These are phyloP conservation scores for Didymella pomorum DNA, from an alignment of 2,329 filamentous ascomycete species.

Conservation along the genomic window DNA sequence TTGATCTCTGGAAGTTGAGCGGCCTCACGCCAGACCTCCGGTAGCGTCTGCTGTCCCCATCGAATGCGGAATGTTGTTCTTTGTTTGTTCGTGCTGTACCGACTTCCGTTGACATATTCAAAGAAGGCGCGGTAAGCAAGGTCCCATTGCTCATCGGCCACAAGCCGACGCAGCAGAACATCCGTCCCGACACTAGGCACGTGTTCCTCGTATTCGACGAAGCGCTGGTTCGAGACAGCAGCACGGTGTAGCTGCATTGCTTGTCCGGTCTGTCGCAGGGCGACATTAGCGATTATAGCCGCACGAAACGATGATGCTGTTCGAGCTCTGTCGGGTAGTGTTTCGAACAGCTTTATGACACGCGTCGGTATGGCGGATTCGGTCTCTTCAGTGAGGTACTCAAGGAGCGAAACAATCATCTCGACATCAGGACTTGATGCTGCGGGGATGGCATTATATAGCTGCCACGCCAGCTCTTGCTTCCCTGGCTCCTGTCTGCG, in stretches of 20 bases:
- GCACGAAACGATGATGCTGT: slow-evolving; percentile 55
- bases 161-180: slow-evolving; percentile 39
- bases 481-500: slow-evolving; percentile 24
- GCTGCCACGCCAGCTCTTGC: slow-evolving; percentile 48
- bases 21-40: slow-evolving; percentile 38
- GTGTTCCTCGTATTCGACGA: slow-evolving; percentile 10
- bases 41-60: slow-evolving; percentile 16
- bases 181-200: slow-evolving; percentile 37
- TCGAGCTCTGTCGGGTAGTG: slow-evolving; percentile 49
- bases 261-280: slow-evolving; percentile 48
- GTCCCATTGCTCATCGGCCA: slow-evolving; percentile 49
- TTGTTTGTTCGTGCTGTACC: slow-evolving; percentile 12
- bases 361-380: slow-evolving; percentile 52
- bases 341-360: slow-evolving; percentile 57
- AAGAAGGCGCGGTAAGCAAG: slow-evolving; percentile 41
- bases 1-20: slow-evolving; percentile 35
- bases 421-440: slow-evolving; percentile 1
- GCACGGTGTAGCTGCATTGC: slow-evolving; percentile 51
- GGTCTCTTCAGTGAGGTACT: slow-evolving; percentile 37
- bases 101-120: slow-evolving; percentile 15
- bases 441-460: slow-evolving; percentile 45
- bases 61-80: slow-evolving; percentile 10
- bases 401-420: slow-evolving; percentile 37
- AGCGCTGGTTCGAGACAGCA: slow-evolving; percentile 2
- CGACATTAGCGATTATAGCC: slow-evolving; percentile 56